phyloP scores from a whole-genome alignment of 371 early-diverging fungal genomes.

The Homolaphlyctis polyrhiza region DNA sequence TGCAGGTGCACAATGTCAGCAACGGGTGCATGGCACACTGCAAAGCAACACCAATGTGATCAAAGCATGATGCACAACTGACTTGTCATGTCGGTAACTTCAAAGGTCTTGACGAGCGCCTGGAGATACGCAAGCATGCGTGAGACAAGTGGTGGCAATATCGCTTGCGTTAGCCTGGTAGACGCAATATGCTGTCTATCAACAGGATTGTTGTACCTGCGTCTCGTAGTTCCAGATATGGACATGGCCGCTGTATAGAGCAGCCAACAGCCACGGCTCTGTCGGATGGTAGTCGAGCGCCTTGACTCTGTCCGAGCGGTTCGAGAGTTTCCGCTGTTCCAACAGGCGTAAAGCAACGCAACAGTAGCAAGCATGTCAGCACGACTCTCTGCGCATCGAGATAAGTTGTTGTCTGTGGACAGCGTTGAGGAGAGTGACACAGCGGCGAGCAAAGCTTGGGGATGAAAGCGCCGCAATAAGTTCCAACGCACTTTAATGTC shows the following conservation, averaged over 20 bases:
- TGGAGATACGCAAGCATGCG: slow-evolving; percentile 19
- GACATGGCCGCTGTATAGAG: slow-evolving; percentile 95
- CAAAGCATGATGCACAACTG: slow-evolving; percentile 21
- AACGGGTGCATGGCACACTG: background rate
- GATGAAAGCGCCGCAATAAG: background rate
- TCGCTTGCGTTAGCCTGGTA: background rate
- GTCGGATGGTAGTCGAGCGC: slow-evolving; percentile 98
- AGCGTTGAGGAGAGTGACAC: background rate
- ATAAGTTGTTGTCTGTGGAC: background rate
- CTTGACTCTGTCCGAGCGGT: slow-evolving; percentile 95
- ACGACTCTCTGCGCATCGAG: background rate
- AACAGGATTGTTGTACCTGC: slow-evolving; percentile 56
- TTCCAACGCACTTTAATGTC: slow-evolving; percentile 31
- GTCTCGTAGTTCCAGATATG: slow-evolving; percentile 99
- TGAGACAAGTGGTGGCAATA: no score
- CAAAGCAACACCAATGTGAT: background rate
- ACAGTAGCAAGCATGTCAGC: background rate
- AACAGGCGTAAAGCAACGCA: background rate
- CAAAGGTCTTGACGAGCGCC: slow-evolving; percentile 93
- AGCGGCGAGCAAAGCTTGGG: background rate
- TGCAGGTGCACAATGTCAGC: background rate
- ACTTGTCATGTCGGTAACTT: slow-evolving; percentile 85
- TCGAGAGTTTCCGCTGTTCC: slow-evolving; percentile 47
- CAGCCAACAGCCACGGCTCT: slow-evolving; percentile 97
- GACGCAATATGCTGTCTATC: no score